Percentiles rank a stretch among this genome's conserved stretches.
phyloP scores from a whole-genome alignment of 2,329 filamentous ascomycete genomes.

The Cladosporium austrohemisphaericum region DNA sequence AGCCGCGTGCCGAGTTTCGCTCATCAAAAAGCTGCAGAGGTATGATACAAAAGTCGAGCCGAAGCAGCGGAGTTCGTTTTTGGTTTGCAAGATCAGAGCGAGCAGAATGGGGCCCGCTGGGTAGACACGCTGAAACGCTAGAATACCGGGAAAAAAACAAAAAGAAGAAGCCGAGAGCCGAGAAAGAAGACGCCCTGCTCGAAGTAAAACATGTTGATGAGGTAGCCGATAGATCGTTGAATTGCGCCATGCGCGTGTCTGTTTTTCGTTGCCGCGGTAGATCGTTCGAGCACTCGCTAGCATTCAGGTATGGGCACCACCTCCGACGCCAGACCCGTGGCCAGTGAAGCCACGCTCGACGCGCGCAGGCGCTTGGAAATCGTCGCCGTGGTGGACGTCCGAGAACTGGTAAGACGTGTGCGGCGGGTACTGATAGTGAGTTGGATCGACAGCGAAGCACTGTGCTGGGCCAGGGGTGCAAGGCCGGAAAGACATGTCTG shows the following conservation, averaged over 20 bases:
- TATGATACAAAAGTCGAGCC: too few species aligned
- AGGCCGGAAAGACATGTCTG: background rate
- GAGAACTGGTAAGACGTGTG: background rate
- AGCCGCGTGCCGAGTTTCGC: too few species aligned
- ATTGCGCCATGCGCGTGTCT: background rate
- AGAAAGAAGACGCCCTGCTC: background rate
- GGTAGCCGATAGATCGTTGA: background rate
- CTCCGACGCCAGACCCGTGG: slow-evolving; percentile 10
- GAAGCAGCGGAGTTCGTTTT: too few species aligned
- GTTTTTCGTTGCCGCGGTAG: background rate
- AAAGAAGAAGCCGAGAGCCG: background rate
- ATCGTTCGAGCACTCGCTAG: background rate
- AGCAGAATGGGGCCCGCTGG: too few species aligned
- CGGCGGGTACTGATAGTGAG: background rate
- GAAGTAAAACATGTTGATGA: slow-evolving; percentile 1
- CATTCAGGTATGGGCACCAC: slow-evolving; percentile 5
- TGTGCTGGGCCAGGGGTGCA: background rate
- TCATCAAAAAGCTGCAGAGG: too few species aligned
- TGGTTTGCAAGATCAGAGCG: too few species aligned
- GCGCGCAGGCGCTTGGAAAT: slow-evolving; percentile 8
- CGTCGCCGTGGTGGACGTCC: background rate
- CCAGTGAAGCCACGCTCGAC: slow-evolving; percentile 12
- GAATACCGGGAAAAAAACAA: background rate
- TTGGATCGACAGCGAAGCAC: background rate
- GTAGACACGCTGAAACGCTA: too few species aligned